Evolutionary conservation across 1,284 basidiomycete genomes (phyloP).

Genomic region (Moesziomyces parantarcticus): DNA sequence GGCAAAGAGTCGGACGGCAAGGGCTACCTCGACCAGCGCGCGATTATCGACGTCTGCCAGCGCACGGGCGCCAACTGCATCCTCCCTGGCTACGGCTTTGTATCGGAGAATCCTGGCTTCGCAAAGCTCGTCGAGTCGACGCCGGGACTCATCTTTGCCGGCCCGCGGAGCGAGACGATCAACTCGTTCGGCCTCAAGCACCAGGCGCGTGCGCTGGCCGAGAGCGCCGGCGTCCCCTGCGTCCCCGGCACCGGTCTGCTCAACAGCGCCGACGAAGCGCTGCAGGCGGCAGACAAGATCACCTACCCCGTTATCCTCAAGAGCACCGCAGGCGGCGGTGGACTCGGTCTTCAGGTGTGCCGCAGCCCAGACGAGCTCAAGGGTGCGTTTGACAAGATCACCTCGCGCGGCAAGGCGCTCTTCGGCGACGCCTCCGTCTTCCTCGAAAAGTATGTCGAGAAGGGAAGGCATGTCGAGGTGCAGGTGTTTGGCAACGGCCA

Average conservation of each 20-base stretch:
- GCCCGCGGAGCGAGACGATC: constrained; percentile 74
- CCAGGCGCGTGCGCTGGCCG: constrained; percentile 73
- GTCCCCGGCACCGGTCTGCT: constrained; percentile 72
- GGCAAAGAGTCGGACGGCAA: constrained; percentile 70
- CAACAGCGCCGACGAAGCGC: constrained; percentile 69
- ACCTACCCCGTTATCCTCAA: constrained; percentile 78
- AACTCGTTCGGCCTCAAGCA: constrained; percentile 76
- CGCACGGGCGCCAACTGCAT: constrained; percentile 62
- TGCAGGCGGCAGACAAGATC: constrained; percentile 71
- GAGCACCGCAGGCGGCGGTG: constrained; percentile 78
- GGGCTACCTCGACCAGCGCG: constrained; percentile 32
- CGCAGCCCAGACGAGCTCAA: constrained; percentile 70
- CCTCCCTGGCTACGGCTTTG: constrained; percentile 77
- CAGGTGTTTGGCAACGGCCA: constrained; percentile 78
- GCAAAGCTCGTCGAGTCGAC: constrained; percentile 68
- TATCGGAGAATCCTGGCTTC: constrained; percentile 71
- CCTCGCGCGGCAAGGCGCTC: constrained; percentile 58
- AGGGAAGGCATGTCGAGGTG: constrained; percentile 70
- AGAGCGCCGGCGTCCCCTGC: constrained; percentile 72
- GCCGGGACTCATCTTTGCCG: constrained; percentile 74
- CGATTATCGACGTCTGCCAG: constrained; percentile 26
- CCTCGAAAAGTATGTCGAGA: constrained; percentile 75
- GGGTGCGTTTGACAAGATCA: constrained; percentile 69
- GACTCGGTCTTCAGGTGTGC: constrained; percentile 77
- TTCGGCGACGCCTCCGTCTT: constrained; percentile 75